A percentile compares a stretch with the other conserved stretches of the same genome.
These are phyloP conservation scores for Podaxis sp. DNA, from an alignment of 768 basidiomycete species.

Conservation along the genomic window DNA sequence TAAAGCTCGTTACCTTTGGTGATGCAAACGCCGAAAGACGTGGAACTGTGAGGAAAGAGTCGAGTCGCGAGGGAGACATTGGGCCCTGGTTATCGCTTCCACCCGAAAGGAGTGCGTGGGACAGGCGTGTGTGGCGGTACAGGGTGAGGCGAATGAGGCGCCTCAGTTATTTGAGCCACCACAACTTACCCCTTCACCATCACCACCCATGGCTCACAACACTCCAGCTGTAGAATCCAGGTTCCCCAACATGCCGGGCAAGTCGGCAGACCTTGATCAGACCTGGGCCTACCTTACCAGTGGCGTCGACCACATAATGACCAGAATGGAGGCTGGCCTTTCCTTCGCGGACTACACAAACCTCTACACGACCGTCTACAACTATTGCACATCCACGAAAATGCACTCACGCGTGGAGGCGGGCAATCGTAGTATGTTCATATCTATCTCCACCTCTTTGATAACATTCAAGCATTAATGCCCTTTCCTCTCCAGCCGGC, in stretches of 20 bases:
- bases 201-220: slow-evolving; percentile 32
- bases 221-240: slow-evolving; percentile 28
- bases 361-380: slow-evolving; percentile 91
- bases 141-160: slow-evolving; percentile 1
- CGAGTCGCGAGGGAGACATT: neutral
- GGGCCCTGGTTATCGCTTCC: neutral
- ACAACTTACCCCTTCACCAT: slow-evolving; percentile 22
- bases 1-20: neutral
- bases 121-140: slow-evolving; percentile 13
- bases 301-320: slow-evolving; percentile 91
- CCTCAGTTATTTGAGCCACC: slow-evolving; percentile 9
- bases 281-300: slow-evolving; percentile 86
- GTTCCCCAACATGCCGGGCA: slow-evolving; percentile 56
- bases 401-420: slow-evolving; percentile 60
- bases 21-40: neutral
- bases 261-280: slow-evolving; percentile 75
- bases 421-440: slow-evolving; percentile 65
- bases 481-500: slow-evolving; percentile 54
- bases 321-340: slow-evolving; percentile 78
- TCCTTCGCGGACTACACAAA: slow-evolving; percentile 74
- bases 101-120: slow-evolving; percentile 7
- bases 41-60: neutral
- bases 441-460: slow-evolving; percentile 34
- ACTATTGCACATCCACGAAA: slow-evolving; percentile 94
- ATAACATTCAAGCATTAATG: slow-evolving; percentile 33